Conservation (phyloP, 176 grass and related monocot species). For the Metroxylon sagu region DNA sequence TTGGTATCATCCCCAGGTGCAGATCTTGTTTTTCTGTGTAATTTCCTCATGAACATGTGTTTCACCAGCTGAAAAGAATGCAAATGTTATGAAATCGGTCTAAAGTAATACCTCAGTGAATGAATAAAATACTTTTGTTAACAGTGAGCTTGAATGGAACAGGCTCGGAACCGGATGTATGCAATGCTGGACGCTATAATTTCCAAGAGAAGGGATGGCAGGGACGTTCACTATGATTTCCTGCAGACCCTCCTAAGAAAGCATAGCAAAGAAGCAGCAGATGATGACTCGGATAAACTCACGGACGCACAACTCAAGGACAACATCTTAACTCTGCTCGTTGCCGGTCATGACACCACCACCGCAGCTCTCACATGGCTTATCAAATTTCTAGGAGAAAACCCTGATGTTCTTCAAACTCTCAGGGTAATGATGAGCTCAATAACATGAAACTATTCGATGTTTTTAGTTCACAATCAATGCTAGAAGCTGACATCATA, state of each 20-base stretch:
- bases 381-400: slow-evolving; percentile 65
- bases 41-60: too few species aligned
- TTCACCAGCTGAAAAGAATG: too few species aligned
- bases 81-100: too few species aligned
- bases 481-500: too few species aligned
- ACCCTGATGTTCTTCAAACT: slow-evolving; percentile 30
- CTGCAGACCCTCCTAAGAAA: slow-evolving; percentile 49
- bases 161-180: slow-evolving; percentile 60
- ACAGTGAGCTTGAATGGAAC: not conserved
- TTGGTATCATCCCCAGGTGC: too few species aligned
- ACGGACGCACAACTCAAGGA: slow-evolving; percentile 63
- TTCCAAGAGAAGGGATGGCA: slow-evolving; percentile 23
- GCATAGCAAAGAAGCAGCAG: slow-evolving; percentile 18
- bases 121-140: not conserved
- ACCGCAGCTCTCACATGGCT: slow-evolving; percentile 56
- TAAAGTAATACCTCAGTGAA: too few species aligned
- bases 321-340: slow-evolving; percentile 61
- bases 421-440: slow-evolving; percentile 26
- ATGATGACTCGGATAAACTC: slow-evolving; percentile 30
- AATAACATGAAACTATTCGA: too few species aligned
- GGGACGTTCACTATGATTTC: slow-evolving; percentile 36
- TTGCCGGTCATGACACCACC: slow-evolving; percentile 64
- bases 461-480: too few species aligned
- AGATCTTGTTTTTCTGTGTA: too few species aligned
- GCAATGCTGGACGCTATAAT: slow-evolving; percentile 59